These are phyloP conservation scores for Psilocybe tampanensis DNA, from an alignment of 768 basidiomycete genomes.

Conservation along the genomic window DNA sequence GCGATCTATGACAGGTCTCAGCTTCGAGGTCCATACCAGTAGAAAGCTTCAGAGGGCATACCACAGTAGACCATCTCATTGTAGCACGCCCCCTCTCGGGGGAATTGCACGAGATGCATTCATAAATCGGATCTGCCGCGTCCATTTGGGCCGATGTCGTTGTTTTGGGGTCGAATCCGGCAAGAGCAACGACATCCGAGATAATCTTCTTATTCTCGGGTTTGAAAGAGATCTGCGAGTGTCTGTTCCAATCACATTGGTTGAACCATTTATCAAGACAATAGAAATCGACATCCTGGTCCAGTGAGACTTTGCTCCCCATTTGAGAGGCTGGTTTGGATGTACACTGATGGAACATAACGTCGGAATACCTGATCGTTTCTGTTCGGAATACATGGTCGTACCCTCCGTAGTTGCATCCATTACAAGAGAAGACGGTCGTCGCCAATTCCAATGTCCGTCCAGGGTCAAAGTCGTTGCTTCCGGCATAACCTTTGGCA, in stretches of 20 bases:
- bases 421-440: neutral
- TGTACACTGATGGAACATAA: neutral
- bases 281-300: too few species aligned
- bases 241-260: neutral
- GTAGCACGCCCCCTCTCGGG: neutral
- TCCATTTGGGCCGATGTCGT: constrained; percentile 5
- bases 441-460: neutral
- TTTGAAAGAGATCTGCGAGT: neutral
- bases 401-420: neutral
- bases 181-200: neutral
- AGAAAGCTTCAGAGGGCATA: neutral
- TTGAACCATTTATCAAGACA: too few species aligned
- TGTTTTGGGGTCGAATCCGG: constrained; percentile 2
- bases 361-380: neutral
- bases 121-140: constrained; percentile 1
- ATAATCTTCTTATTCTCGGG: neutral
- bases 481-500: neutral
- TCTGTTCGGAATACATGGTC: neutral
- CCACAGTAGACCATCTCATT: constrained; percentile 7
- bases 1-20: neutral
- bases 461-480: neutral
- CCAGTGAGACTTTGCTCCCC: neutral
- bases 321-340: neutral
- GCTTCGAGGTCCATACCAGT: neutral
- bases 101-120: constrained; percentile 4